These are phyloP conservation scores for Talaromyces piceae DNA, from an alignment of 2,329 filamentous ascomycete genomes.

Conservation along the genomic window DNA sequence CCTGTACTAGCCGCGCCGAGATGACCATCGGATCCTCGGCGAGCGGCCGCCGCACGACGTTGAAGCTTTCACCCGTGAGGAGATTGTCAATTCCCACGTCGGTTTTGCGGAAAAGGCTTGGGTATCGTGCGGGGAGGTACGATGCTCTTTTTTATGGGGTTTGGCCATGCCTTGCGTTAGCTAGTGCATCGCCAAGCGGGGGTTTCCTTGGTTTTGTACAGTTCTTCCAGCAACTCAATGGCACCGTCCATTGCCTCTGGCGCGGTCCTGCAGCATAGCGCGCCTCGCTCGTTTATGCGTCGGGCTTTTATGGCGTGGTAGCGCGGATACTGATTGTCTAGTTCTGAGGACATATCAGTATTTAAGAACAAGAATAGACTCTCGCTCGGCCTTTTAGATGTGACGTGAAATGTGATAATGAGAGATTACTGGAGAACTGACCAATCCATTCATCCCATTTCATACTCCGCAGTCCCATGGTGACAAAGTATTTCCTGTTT, in stretches of 20 bases:
- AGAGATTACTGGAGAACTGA: constrained; percentile 10
- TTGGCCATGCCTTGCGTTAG: too few species aligned
- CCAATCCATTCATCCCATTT: constrained; percentile 67
- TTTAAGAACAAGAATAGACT: too few species aligned
- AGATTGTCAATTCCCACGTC: constrained; percentile 61
- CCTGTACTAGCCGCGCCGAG: constrained; percentile 65
- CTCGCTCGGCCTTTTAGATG: not conserved
- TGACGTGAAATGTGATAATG: not conserved
- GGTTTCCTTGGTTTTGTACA: too few species aligned
- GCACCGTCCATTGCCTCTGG: constrained; percentile 65
- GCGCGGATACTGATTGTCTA: constrained; percentile 69
- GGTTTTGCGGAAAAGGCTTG: constrained; percentile 59
- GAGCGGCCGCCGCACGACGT: constrained; percentile 57
- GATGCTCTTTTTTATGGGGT: constrained; percentile 31
- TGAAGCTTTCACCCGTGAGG: constrained; percentile 63
- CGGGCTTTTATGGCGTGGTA: constrained; percentile 65
- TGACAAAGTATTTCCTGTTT: constrained; percentile 60
- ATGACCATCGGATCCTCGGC: constrained; percentile 72
- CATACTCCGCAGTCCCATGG: constrained; percentile 67
- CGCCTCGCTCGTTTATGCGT: constrained; percentile 59
- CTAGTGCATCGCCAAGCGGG: too few species aligned
- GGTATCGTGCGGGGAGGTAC: constrained; percentile 71
- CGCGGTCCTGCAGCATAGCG: constrained; percentile 61
- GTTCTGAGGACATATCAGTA: constrained; percentile 53
- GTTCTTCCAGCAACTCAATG: constrained; percentile 67